These are phyloP conservation scores for Fraxinus anomala DNA, from an alignment of 257 asterid genomes.

Conservation along the genomic window DNA sequence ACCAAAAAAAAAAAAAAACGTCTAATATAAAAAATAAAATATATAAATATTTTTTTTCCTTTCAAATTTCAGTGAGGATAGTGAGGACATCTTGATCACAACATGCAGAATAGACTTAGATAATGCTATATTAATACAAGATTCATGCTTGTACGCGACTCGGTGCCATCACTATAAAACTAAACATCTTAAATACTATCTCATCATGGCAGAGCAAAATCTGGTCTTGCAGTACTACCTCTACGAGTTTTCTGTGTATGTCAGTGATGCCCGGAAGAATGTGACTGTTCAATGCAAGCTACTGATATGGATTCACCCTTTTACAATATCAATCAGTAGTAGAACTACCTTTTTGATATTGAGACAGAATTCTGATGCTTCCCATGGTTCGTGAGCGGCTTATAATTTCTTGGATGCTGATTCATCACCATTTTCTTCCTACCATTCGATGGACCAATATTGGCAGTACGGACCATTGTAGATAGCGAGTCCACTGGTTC, in stretches of 20 bases:
- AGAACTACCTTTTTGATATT: slow-evolving; percentile 27
- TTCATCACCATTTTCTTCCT: slow-evolving; percentile 20
- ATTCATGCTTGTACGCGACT: not conserved
- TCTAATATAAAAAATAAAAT: no score
- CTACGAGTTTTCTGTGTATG: not conserved
- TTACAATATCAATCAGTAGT: not conserved
- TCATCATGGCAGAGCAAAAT: not conserved
- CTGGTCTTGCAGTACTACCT: not conserved
- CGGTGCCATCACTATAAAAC: not conserved
- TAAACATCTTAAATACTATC: not conserved
- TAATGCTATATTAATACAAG: not conserved
- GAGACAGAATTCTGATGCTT: slow-evolving; percentile 18
- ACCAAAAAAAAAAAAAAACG: no score
- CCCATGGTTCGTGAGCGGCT: slow-evolving; percentile 29
- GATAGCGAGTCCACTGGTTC: slow-evolving; percentile 46
- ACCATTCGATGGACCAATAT: slow-evolving; percentile 30
- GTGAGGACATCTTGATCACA: no score
- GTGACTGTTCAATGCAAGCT: slow-evolving; percentile 6
- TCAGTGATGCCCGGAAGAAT: not conserved
- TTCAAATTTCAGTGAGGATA: no score
- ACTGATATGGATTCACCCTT: slow-evolving; percentile 18
- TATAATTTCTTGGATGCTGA: slow-evolving; percentile 31
- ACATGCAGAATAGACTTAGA: not conserved
- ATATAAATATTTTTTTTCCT: no score
- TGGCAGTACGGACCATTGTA: slow-evolving; percentile 50